A percentile compares a stretch with the other conserved stretches of the same genome.
phyloP scores from a whole-genome alignment of 495 filamentous ascomycete genomes.

The Darksidea phi region DNA sequence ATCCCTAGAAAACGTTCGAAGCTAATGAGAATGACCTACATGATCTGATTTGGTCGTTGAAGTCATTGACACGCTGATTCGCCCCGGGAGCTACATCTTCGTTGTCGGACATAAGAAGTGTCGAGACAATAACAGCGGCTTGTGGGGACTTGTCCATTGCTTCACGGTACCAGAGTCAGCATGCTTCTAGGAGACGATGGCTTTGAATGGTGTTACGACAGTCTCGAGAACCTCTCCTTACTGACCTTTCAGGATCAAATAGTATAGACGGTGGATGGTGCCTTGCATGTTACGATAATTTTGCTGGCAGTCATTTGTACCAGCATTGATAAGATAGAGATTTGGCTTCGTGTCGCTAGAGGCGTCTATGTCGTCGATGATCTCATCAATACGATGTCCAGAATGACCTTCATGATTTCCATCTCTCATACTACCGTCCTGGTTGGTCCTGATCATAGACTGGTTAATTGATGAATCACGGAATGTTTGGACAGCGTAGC shows the following conservation, averaged over 20 bases:
- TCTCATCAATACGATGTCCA: conserved; percentile 10
- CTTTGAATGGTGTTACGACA: too few species aligned
- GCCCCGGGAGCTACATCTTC: conserved; percentile 7
- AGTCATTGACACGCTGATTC: background rate
- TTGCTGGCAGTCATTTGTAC: conserved; percentile 14
- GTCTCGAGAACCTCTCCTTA: too few species aligned
- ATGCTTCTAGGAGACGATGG: too few species aligned
- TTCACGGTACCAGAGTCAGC: too few species aligned
- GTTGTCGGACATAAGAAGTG: conserved; percentile 8
- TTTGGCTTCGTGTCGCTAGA: conserved; percentile 8
- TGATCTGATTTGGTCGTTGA: background rate
- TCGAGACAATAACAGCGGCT: conserved; percentile 3
- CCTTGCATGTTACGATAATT: conserved; percentile 3
- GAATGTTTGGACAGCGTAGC: too few species aligned
- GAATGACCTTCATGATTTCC: conserved; percentile 10
- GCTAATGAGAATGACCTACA: too few species aligned
- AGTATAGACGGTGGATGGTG: background rate
- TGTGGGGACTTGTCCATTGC: background rate
- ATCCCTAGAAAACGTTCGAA: too few species aligned
- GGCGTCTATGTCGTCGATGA: background rate
- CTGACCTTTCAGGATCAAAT: background rate
- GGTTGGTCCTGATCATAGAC: background rate
- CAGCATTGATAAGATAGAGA: conserved; percentile 16
- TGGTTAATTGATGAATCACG: too few species aligned
- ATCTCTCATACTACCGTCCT: conserved; percentile 7